Evolutionary conservation across 345 rosid species (phyloP).

Genomic region (Microthlaspi erraticum): DNA sequence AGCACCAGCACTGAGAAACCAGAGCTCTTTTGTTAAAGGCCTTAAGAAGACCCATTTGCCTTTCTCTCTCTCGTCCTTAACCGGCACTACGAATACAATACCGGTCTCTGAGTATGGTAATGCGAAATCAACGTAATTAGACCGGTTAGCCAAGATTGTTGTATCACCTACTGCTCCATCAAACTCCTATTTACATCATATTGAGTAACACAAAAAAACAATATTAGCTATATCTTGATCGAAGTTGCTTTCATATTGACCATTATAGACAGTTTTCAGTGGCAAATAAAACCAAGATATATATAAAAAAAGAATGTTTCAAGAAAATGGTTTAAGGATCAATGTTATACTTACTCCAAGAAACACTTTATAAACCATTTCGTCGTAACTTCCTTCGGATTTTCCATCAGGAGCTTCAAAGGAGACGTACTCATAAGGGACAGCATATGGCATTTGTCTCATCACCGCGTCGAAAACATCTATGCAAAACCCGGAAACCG

Average conservation of each 20-base stretch:
- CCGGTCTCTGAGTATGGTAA: slow-evolving; percentile 75
- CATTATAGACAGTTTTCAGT: neutral
- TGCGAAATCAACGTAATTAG: slow-evolving; percentile 65
- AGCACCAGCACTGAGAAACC: slow-evolving; percentile 56
- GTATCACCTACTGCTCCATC: slow-evolving; percentile 82
- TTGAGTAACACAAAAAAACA: neutral
- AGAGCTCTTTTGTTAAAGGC: slow-evolving; percentile 69
- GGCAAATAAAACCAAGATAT: neutral
- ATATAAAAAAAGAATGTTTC: neutral
- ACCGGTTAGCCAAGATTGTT: slow-evolving; percentile 61
- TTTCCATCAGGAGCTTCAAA: slow-evolving; percentile 41
- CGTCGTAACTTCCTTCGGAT: slow-evolving; percentile 43
- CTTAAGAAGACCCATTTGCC: slow-evolving; percentile 68
- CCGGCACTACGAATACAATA: slow-evolving; percentile 62
- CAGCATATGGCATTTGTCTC: slow-evolving; percentile 51
- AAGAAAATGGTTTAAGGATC: neutral
- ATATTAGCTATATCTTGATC: neutral
- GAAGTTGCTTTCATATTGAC: neutral
- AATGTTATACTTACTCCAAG: slow-evolving; percentile 48
- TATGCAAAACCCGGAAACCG: slow-evolving; percentile 48
- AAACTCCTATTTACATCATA: slow-evolving; percentile 48
- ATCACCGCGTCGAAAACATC: slow-evolving; percentile 53
- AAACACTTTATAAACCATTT: slow-evolving; percentile 53
- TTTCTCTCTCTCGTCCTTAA: slow-evolving; percentile 46
- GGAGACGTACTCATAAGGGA: slow-evolving; percentile 49